Evolutionary conservation across 148 eudicot species (phyloP), one percentile per base, ranked within the genome.

Genomic region (Cornus controversa): DNA sequence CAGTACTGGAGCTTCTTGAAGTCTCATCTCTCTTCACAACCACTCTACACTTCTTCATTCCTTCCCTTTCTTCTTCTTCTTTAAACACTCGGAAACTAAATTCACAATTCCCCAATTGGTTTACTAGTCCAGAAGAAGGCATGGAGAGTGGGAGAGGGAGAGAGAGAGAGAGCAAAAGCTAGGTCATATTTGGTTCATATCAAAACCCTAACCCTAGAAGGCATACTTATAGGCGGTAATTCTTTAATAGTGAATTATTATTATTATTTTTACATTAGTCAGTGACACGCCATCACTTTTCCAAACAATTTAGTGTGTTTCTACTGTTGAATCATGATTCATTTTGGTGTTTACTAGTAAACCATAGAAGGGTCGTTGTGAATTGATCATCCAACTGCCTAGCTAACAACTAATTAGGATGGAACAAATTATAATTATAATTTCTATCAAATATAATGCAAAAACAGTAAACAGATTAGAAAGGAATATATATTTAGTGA

Each of bases 361-460:
- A 67, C 66, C 78, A n/a, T 67, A 34, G 28, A 78, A 77, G 80
- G 76, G 76, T 75, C 65, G 69, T 76, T 70, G 26, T 63, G 86
- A 79, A 75, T 68, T 86, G 88, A 86, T 80, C 23, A 77, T 79
- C 36, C 80, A 80, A 75, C 86, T 23, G 72, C 80, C 86, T 45
- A 75, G 45, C 45, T 40, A 40, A 40, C 45, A 40, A 40, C 45
- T 40, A 40, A 71, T 73, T 34, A 70, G 74, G 3, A 45, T 57
- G 10, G 25, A 40, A 40, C 45, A 40, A 40, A 40, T 2, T 36
- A 2, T 36, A 36, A n/a, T n/a, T 4, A 40, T 40, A 40, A 40
- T 40, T 40, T 40, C 0, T 40, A 8, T 37, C 16, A 14, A 22
- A 22, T 24, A 16, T 20, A 29, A 37, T 20, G 67, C 45, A 36